These are phyloP conservation scores for Pseudogymnoascus sp. DNA, from an alignment of 2,329 filamentous ascomycete genomes.

Conservation along the genomic window DNA sequence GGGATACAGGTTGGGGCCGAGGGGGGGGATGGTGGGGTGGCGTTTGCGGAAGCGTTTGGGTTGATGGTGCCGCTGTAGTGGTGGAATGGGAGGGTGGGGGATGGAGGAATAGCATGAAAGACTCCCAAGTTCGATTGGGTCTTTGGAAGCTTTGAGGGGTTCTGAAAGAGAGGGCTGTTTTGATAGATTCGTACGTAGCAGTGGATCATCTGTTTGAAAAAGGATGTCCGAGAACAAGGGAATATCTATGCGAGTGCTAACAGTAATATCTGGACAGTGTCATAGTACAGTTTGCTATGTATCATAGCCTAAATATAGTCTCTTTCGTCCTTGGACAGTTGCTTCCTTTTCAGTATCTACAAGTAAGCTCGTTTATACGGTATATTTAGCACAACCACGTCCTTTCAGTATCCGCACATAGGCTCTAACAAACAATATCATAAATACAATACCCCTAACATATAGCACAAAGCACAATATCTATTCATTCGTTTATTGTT, in stretches of 20 bases:
- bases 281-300: not conserved
- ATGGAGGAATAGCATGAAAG: not conserved
- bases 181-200: not conserved
- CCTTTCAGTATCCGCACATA: not conserved
- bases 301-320: not conserved
- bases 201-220: not conserved
- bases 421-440: not conserved
- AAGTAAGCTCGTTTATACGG: not conserved
- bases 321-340: not conserved
- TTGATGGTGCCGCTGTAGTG: not conserved
- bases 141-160: not conserved
- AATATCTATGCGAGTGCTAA: not conserved
- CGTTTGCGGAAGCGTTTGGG: not conserved
- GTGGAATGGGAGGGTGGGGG: too few relatives aligned
- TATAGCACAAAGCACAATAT: not conserved
- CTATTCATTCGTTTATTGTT: not conserved
- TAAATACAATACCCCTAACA: not conserved
- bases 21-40: conserved; percentile 18
- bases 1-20: conserved; percentile 56
- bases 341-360: not conserved
- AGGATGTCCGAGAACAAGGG: not conserved
- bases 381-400: not conserved
- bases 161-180: not conserved
- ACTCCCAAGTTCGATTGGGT: not conserved
- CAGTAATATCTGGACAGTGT: not conserved